phyloP scores from a whole-genome alignment of 345 rosid species.

The Arabidopsis suecica region DNA sequence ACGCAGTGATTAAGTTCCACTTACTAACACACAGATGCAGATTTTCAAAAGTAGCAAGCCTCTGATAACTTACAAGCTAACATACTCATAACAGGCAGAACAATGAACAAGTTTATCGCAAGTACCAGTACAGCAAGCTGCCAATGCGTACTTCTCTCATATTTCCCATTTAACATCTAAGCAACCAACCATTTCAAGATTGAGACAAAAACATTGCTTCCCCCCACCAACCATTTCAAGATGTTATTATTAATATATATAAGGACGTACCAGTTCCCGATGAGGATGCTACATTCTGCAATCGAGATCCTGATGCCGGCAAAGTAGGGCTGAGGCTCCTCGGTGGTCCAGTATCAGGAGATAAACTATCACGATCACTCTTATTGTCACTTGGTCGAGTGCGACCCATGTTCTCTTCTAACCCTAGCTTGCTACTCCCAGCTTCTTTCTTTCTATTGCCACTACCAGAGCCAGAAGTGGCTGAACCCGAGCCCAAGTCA shows the following conservation, averaged over 20 bases:
- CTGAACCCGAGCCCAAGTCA: conserved; percentile 43
- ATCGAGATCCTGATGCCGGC: conserved; percentile 54
- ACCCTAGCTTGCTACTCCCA: conserved; percentile 55
- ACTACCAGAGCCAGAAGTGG: conserved; percentile 48
- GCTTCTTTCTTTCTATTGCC: conserved; percentile 62
- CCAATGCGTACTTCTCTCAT: not conserved
- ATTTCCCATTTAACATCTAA: conserved; percentile 20
- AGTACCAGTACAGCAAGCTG: conserved; percentile 25
- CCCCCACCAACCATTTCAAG: conserved; percentile 19
- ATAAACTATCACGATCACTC: conserved; percentile 51
- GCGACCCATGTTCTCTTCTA: conserved; percentile 49
- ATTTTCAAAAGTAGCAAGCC: not conserved
- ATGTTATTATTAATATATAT: not conserved
- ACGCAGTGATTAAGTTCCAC: conserved; percentile 7
- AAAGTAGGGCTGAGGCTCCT: conserved; percentile 69
- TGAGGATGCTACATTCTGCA: conserved; percentile 72
- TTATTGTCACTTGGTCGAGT: conserved; percentile 47
- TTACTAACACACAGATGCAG: conserved; percentile 16
- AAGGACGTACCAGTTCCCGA: conserved; percentile 57
- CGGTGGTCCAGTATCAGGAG: conserved; percentile 59
- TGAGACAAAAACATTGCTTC: conserved; percentile 11
- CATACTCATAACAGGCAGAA: conserved; percentile 25
- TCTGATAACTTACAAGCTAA: conserved; percentile 6
- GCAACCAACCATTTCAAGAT: conserved; percentile 3
- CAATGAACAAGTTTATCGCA: not conserved